These are phyloP conservation scores for Selaginella moellendorffii DNA, from an alignment of 75 land plant genomes.

Conservation along the genomic window DNA sequence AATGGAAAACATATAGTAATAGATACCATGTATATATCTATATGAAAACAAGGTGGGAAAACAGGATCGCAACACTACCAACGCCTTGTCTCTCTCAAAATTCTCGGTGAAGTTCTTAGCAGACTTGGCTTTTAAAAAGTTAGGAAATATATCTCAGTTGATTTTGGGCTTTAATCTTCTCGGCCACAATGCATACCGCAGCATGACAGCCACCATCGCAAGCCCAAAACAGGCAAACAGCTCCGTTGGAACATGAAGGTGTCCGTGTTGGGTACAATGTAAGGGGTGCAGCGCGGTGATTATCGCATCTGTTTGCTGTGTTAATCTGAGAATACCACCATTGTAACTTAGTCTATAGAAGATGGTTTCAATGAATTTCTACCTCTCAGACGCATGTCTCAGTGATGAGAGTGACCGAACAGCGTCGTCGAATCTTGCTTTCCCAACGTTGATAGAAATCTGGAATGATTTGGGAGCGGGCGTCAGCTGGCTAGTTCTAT, in stretches of 20 bases:
- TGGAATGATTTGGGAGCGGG: neutral
- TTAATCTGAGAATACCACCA: conserved; percentile 70
- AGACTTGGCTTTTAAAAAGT: neutral
- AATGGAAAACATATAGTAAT: too few species aligned
- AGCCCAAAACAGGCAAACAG: conserved; percentile 28
- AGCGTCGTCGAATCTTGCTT: neutral
- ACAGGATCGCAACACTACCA: too few species aligned
- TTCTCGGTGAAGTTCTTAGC: too few species aligned
- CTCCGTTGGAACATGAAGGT: conserved; percentile 42
- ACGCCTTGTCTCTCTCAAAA: too few species aligned
- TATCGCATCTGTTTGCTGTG: conserved; percentile 45
- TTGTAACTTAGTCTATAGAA: too few species aligned
- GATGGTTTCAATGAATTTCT: neutral
- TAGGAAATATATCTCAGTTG: conserved; percentile 21
- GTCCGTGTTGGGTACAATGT: conserved; percentile 50
- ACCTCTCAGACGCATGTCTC: conserved; percentile 5
- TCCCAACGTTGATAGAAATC: neutral
- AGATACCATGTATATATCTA: too few species aligned
- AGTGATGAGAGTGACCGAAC: neutral
- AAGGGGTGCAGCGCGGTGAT: conserved; percentile 64
- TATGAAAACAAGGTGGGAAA: too few species aligned
- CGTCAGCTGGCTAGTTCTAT: neutral
- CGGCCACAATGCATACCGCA: conserved; percentile 52
- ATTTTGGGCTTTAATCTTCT: conserved; percentile 83
- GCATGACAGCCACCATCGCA: conserved; percentile 33